phyloP scores from a whole-genome alignment of 371 early-diverging fungal species.

The Vairimorpha ceranae region DNA sequence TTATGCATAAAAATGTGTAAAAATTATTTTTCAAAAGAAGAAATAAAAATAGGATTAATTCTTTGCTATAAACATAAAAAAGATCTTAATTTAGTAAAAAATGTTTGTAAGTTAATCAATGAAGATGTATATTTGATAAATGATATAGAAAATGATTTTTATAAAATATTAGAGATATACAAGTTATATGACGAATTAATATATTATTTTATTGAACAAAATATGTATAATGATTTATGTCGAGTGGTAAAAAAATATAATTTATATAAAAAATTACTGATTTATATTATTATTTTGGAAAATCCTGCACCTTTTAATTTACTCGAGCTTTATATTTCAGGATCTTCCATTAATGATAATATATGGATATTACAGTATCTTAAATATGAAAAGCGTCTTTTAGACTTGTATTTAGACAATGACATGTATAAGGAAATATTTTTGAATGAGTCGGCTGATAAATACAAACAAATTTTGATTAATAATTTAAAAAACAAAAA shows the following conservation, averaged over 20 bases:
- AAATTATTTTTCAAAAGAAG: conserved; percentile 6
- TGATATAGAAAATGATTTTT: neutral
- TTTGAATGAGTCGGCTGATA: neutral
- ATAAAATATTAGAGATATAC: conserved; percentile 2
- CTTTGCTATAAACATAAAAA: neutral
- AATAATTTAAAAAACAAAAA: neutral
- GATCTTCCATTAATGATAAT: neutral
- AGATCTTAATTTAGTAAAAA: neutral
- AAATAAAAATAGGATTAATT: conserved; percentile 3
- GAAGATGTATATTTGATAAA: neutral
- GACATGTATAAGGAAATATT: neutral
- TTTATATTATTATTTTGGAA: neutral
- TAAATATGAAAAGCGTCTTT: neutral
- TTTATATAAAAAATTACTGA: neutral
- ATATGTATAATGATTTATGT: neutral
- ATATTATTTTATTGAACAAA: neutral
- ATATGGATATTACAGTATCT: conserved; percentile 6
- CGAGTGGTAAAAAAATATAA: neutral
- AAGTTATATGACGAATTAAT: conserved; percentile 4
- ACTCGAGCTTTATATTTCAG: neutral
- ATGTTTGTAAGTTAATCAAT: neutral
- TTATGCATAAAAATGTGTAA: conserved; percentile 13
- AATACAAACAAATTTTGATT: neutral
- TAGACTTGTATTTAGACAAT: neutral
- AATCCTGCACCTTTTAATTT: neutral